Percentiles rank a stretch among this genome's conserved stretches.
Conservation (phyloP, 1,139 yeast genomes). For the Geotrichum cucujoidarum region DNA sequence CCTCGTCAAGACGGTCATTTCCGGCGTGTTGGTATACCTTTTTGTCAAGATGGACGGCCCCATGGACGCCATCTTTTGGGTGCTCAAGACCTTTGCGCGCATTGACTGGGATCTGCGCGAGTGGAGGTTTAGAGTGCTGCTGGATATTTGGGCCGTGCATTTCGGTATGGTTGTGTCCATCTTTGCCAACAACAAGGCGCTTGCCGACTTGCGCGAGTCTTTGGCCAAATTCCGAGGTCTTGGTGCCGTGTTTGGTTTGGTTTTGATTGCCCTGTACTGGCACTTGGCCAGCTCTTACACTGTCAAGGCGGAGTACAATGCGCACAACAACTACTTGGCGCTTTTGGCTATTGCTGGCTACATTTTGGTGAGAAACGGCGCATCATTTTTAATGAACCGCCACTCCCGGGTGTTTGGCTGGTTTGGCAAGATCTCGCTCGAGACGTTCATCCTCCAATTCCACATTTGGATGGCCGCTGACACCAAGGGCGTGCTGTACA, state of each 20-base stretch:
- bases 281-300: constrained; percentile 15
- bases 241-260: constrained; percentile 8
- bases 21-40: constrained; percentile 18
- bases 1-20: constrained; percentile 22
- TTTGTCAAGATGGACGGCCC: constrained; percentile 24
- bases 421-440: constrained; percentile 28
- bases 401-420: constrained; percentile 27
- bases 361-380: constrained; percentile 26
- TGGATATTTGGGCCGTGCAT: constrained; percentile 27
- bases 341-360: constrained; percentile 26
- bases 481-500: constrained; percentile 25
- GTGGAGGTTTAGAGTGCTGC: constrained; percentile 27
- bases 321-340: constrained; percentile 22
- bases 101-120: constrained; percentile 28
- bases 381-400: constrained; percentile 20
- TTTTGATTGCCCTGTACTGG: constrained; percentile 19
- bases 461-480: constrained; percentile 31
- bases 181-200: constrained; percentile 18
- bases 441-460: constrained; percentile 28
- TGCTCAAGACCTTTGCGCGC: constrained; percentile 21
- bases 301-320: constrained; percentile 25
- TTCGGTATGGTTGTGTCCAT: constrained; percentile 28
- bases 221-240: constrained; percentile 10
- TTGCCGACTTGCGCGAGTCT: constrained; percentile 17
- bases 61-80: constrained; percentile 23